Percentiles rank a stretch among this genome's conserved stretches.
Conservation (phyloP, 352 stramenopile species). For the Hyaloperonospora brassicae region DNA sequence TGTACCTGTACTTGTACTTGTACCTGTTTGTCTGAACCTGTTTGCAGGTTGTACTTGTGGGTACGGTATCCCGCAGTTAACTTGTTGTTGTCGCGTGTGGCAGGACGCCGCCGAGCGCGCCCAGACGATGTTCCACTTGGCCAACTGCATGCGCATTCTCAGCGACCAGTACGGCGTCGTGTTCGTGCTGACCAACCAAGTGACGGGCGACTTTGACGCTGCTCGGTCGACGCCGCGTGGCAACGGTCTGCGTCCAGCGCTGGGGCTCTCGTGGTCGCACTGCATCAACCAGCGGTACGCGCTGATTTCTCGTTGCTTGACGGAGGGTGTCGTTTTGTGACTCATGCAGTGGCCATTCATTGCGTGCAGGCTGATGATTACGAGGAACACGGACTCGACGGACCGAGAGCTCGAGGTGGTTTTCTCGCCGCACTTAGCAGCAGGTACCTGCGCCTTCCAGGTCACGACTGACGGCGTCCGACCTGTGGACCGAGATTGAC, state of each 20-base stretch:
- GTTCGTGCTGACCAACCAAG: slow-evolving; percentile 75
- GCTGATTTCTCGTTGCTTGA: no score
- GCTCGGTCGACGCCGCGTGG: slow-evolving; percentile 11
- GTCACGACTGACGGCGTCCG: slow-evolving; percentile 52
- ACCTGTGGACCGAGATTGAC: slow-evolving; percentile 18
- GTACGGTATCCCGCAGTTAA: no score
- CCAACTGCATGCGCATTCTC: slow-evolving; percentile 79
- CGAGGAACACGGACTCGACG: slow-evolving; percentile 20
- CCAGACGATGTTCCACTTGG: slow-evolving; percentile 72
- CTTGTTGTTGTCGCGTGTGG: no score
- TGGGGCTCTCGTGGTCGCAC: no score
- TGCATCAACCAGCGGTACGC: no score
- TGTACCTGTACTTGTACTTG: no score
- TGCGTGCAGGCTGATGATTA: slow-evolving; percentile 44
- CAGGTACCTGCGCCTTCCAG: slow-evolving; percentile 34
- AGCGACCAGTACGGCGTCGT: slow-evolving; percentile 68
- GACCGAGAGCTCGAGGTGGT: slow-evolving; percentile 35
- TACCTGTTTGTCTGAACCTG: no score
- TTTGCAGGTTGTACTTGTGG: no score
- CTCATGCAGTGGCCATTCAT: no score
- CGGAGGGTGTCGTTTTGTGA: no score
- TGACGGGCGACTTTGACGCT: slow-evolving; percentile 56
- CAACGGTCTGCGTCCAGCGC: slow-evolving; percentile 47
- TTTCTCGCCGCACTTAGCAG: slow-evolving; percentile 51
- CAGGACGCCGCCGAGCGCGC: slow-evolving; percentile 58